Conservation (phyloP, 2,329 filamentous ascomycete genomes). For the Ilyonectria destructans region DNA sequence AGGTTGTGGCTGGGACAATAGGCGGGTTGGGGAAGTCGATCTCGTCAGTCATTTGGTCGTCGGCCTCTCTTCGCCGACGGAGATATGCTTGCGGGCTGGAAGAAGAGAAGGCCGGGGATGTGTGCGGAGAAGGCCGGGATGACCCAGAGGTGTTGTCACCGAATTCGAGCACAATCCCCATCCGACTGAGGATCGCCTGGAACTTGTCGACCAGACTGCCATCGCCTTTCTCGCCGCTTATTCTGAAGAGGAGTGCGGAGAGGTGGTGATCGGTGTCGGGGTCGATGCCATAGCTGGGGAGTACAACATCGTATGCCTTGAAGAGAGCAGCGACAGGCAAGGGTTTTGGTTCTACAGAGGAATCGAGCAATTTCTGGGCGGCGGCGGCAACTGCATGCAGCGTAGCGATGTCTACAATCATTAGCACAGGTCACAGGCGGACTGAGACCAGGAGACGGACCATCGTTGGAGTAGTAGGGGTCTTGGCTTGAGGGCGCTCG, state of each 20-base stretch:
- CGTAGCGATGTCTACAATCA: conserved; percentile 80
- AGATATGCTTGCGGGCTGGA: conserved; percentile 40
- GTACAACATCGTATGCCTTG: conserved; percentile 82
- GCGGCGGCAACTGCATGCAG: conserved; percentile 83
- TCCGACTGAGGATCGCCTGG: conserved; percentile 75
- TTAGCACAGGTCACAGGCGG: conserved; percentile 29
- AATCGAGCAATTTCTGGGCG: conserved; percentile 77
- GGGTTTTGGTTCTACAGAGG: conserved; percentile 72
- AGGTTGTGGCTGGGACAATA: conserved; percentile 21
- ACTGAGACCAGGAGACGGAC: conserved; percentile 54
- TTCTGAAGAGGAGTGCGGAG: conserved; percentile 84
- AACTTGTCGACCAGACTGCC: conserved; percentile 79
- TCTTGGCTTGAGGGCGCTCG: conserved; percentile 50
- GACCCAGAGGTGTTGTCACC: conserved; percentile 56
- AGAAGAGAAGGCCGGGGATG: conserved; percentile 44
- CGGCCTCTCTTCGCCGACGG: conserved; percentile 11
- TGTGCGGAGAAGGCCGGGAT: conserved; percentile 41
- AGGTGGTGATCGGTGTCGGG: conserved; percentile 83
- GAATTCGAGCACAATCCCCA: conserved; percentile 82
- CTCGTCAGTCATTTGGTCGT: conserved; percentile 23
- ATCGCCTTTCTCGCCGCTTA: conserved; percentile 77
- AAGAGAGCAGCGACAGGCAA: conserved; percentile 86
- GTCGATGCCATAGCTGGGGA: conserved; percentile 80
- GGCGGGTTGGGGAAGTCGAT: conserved; percentile 20
- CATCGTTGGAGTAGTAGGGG: conserved; percentile 74